Percentiles rank a stretch among this genome's conserved stretches.
phyloP scores from a whole-genome alignment of 768 basidiomycete genomes.

The Boletus patriciae region DNA sequence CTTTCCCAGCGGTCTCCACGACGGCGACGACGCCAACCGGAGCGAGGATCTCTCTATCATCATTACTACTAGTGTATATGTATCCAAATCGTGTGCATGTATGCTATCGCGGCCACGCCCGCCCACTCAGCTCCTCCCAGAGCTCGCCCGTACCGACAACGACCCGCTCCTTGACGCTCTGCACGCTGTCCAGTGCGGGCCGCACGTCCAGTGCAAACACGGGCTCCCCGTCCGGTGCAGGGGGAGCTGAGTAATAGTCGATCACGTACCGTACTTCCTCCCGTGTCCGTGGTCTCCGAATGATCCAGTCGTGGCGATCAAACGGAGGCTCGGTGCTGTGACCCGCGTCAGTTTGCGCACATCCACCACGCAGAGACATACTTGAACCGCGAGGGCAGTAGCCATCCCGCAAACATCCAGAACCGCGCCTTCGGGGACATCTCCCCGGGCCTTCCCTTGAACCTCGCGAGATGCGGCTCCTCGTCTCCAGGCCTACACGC shows the following conservation, averaged over 20 bases:
- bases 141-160: constrained; percentile 65
- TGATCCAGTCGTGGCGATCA: constrained; percentile 97
- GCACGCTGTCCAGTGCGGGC: constrained; percentile 86
- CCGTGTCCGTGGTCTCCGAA: constrained; percentile 75
- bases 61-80: constrained; percentile 6
- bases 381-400: constrained; percentile 91
- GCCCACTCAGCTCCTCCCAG: constrained; percentile 48
- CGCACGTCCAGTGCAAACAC: constrained; percentile 95
- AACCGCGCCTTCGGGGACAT: constrained; percentile 92
- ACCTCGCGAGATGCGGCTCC: constrained; percentile 73
- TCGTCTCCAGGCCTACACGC: constrained; percentile 49
- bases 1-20: constrained; percentile 8
- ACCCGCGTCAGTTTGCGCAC: constrained; percentile 3
- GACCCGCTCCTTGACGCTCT: constrained; percentile 74
- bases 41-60: not conserved
- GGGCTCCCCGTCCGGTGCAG: constrained; percentile 86
- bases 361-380: constrained; percentile 38
- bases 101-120: constrained; percentile 22
- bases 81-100: not conserved
- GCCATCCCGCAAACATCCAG: constrained; percentile 82
- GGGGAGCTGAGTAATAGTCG: constrained; percentile 95
- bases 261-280: constrained; percentile 94
- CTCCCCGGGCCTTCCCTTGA: constrained; percentile 89
- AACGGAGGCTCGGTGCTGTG: constrained; percentile 87
- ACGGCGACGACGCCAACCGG: not conserved